phyloP scores from a whole-genome alignment of 495 filamentous ascomycete species.

The Talaromyces nanjingensis region DNA sequence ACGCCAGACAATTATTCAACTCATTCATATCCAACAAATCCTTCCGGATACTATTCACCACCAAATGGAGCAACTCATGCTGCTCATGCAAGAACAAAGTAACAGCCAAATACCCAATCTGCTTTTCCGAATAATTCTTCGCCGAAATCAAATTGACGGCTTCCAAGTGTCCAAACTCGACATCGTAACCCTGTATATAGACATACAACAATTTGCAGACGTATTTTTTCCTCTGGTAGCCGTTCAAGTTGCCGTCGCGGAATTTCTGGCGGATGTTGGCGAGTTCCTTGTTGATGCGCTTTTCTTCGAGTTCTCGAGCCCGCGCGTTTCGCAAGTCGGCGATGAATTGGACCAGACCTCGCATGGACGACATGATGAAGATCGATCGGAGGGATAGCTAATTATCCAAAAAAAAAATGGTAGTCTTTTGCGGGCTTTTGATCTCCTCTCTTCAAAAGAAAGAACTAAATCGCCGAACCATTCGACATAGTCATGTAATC shows the following conservation, averaged over 20 bases:
- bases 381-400: neutral
- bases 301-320: constrained; percentile 94
- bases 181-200: constrained; percentile 98
- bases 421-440: neutral
- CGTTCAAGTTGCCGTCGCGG: constrained; percentile 78
- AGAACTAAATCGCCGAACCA: neutral
- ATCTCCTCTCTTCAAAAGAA: neutral
- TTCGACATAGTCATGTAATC: constrained; percentile 1
- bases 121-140: constrained; percentile 97
- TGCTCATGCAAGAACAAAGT: constrained; percentile 96
- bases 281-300: constrained; percentile 98
- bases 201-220: constrained; percentile 99
- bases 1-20: constrained; percentile 92
- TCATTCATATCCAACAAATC: constrained; percentile 93
- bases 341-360: constrained; percentile 94
- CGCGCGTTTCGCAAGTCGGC: constrained; percentile 93
- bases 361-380: constrained; percentile 59
- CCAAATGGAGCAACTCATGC: constrained; percentile 91
- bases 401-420: neutral
- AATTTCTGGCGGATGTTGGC: constrained; percentile 85
- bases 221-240: constrained; percentile 99
- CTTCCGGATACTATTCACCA: constrained; percentile 98
- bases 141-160: constrained; percentile 96
- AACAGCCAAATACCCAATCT: constrained; percentile 97
- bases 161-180: constrained; percentile 98